These are phyloP conservation scores for Penicillium argentinense DNA, from an alignment of 495 filamentous ascomycete genomes.

Conservation along the genomic window DNA sequence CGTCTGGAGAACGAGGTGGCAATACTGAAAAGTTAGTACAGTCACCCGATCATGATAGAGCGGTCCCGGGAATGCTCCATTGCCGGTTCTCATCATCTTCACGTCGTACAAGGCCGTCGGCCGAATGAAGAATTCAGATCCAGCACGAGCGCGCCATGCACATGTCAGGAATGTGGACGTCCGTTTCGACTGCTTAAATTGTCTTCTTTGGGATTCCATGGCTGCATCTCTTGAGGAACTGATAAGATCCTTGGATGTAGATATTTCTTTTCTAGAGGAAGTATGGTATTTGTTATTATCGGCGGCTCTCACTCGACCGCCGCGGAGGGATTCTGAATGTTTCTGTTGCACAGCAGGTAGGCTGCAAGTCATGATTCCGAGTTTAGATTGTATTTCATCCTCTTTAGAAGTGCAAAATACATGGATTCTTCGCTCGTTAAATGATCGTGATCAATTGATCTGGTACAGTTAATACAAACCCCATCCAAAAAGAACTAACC, in stretches of 20 bases:
- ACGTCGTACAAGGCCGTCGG: constrained; percentile 21
- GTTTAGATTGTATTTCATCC: no score
- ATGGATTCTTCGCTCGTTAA: no score
- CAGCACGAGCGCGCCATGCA: background rate
- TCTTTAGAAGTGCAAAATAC: no score
- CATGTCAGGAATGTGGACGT: background rate
- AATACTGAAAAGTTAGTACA: background rate
- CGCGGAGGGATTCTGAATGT: constrained; percentile 13
- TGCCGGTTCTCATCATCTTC: constrained; percentile 9
- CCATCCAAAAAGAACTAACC: no score
- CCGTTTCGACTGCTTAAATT: no score
- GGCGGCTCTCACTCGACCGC: constrained; percentile 7
- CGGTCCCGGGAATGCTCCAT: constrained; percentile 1
- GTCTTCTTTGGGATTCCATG: no score
- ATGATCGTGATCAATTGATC: no score
- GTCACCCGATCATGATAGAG: constrained; percentile 8
- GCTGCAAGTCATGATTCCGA: constrained; percentile 2
- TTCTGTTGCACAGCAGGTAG: background rate
- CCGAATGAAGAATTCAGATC: constrained; percentile 11
- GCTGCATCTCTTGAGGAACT: no score
- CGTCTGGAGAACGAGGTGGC: no score
- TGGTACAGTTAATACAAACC: no score
- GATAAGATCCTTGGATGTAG: no score
- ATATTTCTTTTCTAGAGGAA: no score
- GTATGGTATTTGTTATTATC: background rate